A percentile compares a stretch with the other conserved stretches of the same genome.
Evolutionary conservation across 164 flowering plant genomes (phyloP).

Genomic region (Cinnamomum micranthum): DNA sequence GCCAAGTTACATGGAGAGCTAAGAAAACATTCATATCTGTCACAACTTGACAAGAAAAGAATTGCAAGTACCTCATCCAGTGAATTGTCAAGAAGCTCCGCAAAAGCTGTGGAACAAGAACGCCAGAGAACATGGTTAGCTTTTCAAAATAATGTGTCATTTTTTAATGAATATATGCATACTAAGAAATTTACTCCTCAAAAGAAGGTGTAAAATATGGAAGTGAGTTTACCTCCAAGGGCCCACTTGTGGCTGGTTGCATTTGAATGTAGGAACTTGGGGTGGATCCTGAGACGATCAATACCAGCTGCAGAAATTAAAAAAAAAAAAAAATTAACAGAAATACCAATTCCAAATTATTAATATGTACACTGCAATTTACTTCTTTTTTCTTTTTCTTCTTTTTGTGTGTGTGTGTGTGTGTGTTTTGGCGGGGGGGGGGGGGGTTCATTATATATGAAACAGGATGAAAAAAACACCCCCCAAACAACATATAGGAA

Average conservation of each 20-base stretch:
- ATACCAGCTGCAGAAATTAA: constrained; percentile 52
- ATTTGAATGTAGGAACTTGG: constrained; percentile 92
- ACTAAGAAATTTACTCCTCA: no score
- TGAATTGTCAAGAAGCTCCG: constrained; percentile 92
- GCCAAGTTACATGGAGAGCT: background rate
- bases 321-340: background rate
- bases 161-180: no score
- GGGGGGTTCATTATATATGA: no score
- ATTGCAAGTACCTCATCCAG: constrained; percentile 72
- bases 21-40: background rate
- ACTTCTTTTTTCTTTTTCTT: no score
- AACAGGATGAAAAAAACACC: no score
- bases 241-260: constrained; percentile 99
- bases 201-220: no score
- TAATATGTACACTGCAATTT: no score
- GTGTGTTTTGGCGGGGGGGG: no score
- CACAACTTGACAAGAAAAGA: background rate
- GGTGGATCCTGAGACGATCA: constrained; percentile 97
- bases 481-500: no score
- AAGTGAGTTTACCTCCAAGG: constrained; percentile 72
- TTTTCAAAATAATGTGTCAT: background rate
- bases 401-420: no score
- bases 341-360: no score
- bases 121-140: background rate
- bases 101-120: constrained; percentile 58